phyloP scores from a whole-genome alignment of 148 eudicot genomes.

The Linanthus parryae region DNA sequence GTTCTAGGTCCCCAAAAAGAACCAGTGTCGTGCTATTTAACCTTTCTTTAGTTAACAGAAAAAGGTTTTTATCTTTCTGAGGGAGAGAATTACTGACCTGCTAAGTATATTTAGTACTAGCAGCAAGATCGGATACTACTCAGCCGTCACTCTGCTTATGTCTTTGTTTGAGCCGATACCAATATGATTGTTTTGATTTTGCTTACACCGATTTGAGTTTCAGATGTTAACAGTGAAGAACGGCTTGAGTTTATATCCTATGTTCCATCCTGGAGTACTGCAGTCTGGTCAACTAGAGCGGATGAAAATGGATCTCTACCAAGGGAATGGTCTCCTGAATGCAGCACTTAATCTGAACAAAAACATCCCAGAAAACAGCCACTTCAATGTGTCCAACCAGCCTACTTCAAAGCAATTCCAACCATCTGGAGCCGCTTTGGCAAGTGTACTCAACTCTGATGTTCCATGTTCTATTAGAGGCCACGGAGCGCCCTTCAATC shows the following conservation, averaged over 20 bases:
- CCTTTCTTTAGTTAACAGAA: background rate
- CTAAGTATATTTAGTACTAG: too few species aligned
- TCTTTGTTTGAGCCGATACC: background rate
- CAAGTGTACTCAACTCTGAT: slow-evolving; percentile 24
- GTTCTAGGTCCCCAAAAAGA: too few species aligned
- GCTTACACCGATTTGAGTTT: background rate
- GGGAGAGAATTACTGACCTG: background rate
- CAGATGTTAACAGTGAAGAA: slow-evolving; percentile 90
- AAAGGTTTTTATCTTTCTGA: too few species aligned
- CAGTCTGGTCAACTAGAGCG: slow-evolving; percentile 47
- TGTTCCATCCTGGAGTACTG: slow-evolving; percentile 50
- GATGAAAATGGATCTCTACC: slow-evolving; percentile 32
- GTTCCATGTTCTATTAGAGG: too few species aligned
- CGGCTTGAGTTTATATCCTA: slow-evolving; percentile 68
- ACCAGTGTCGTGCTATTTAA: background rate
- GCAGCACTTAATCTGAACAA: slow-evolving; percentile 21
- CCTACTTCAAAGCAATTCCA: slow-evolving; percentile 19
- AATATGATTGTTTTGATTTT: background rate
- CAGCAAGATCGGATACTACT: too few species aligned
- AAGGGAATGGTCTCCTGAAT: slow-evolving; percentile 23
- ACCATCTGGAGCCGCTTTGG: slow-evolving; percentile 20
- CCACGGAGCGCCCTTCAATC: too few species aligned
- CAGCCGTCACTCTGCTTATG: background rate
- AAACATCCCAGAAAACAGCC: slow-evolving; percentile 14
- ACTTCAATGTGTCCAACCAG: slow-evolving; percentile 24